phyloP scores from a whole-genome alignment of 805 yeast species.

The Starmerella apicola region DNA sequence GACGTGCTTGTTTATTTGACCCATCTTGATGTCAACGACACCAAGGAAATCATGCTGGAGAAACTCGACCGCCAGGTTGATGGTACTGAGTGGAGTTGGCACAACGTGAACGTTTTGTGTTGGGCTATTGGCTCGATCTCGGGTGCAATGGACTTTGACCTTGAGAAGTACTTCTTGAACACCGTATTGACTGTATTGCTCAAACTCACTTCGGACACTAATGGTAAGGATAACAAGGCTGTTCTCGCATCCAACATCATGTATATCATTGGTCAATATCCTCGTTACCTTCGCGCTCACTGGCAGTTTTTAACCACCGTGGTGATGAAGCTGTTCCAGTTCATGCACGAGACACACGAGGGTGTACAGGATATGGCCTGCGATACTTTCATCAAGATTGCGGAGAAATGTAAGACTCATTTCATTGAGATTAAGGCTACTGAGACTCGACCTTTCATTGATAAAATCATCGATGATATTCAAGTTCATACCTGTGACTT shows the following conservation, averaged over 20 bases:
- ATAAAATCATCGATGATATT: conserved; percentile 73
- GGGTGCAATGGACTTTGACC: conserved; percentile 96
- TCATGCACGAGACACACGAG: conserved; percentile 99
- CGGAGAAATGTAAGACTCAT: conserved; percentile 88
- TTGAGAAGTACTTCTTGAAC: conserved; percentile 89
- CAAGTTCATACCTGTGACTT: conserved; percentile 81
- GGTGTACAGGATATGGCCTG: conserved; percentile 99
- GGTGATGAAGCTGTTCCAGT: conserved; percentile 87
- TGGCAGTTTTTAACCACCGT: conserved; percentile 97
- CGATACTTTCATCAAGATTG: conserved; percentile 93
- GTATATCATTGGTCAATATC: conserved; percentile 99
- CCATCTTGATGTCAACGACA: conserved; percentile 86
- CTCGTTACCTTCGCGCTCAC: conserved; percentile 91
- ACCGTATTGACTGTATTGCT: conserved; percentile 84
- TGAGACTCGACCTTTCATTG: conserved; percentile 82
- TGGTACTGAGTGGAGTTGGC: conserved; percentile 99
- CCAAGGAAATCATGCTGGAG: conserved; percentile 85
- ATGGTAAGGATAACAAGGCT: conserved; percentile 96
- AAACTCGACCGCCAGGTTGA: conserved; percentile 87
- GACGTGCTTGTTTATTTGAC: conserved; percentile 91
- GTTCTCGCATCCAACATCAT: conserved; percentile 98
- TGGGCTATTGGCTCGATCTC: conserved; percentile 99
- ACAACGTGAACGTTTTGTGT: conserved; percentile 88
- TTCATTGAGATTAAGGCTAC: conserved; percentile 78
- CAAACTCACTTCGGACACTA: conserved; percentile 85